A percentile compares a stretch with the other conserved stretches of the same genome.
Evolutionary conservation across 305 asterid species (phyloP).

Genomic region (Fraxinus xanthoxyloides): DNA sequence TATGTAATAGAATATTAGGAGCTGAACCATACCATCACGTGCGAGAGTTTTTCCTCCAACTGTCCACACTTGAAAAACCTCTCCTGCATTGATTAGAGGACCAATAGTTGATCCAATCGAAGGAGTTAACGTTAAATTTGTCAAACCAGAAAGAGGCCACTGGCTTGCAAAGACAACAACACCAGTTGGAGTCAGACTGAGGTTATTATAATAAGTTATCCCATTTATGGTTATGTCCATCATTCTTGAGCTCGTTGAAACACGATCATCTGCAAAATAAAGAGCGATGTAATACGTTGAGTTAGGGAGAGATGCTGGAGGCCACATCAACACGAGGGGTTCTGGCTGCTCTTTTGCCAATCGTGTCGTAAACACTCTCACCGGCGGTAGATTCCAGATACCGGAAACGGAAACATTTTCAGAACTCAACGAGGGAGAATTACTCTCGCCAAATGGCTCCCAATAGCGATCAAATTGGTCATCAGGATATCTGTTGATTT

Average conservation of each 20-base stretch:
- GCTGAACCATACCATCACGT: slow-evolving; percentile 60
- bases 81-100: slow-evolving; percentile 87
- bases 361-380: slow-evolving; percentile 57
- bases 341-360: slow-evolving; percentile 36
- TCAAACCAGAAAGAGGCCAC: slow-evolving; percentile 79
- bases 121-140: slow-evolving; percentile 64
- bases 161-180: slow-evolving; percentile 54
- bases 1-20: slow-evolving; percentile 2
- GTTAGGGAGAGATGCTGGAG: slow-evolving; percentile 48
- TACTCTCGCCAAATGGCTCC: slow-evolving; percentile 60
- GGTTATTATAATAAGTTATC: slow-evolving; percentile 51
- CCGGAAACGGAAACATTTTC: slow-evolving; percentile 58
- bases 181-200: slow-evolving; percentile 62
- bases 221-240: slow-evolving; percentile 65
- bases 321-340: slow-evolving; percentile 68
- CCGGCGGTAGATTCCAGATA: slow-evolving; percentile 89
- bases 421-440: slow-evolving; percentile 36
- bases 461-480: slow-evolving; percentile 83
- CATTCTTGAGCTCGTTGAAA: slow-evolving; percentile 47
- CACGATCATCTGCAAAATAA: slow-evolving; percentile 70
- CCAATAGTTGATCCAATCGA: slow-evolving; percentile 63
- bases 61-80: slow-evolving; percentile 59
- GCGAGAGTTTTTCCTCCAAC: slow-evolving; percentile 76
- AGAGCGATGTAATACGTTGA: slow-evolving; percentile 59
- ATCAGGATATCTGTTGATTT: slow-evolving; percentile 66